Percentiles rank a stretch among this genome's conserved stretches.
These are phyloP conservation scores for Streptanthus diversifolius DNA, from an alignment of 345 rosid species.

Conservation along the genomic window DNA sequence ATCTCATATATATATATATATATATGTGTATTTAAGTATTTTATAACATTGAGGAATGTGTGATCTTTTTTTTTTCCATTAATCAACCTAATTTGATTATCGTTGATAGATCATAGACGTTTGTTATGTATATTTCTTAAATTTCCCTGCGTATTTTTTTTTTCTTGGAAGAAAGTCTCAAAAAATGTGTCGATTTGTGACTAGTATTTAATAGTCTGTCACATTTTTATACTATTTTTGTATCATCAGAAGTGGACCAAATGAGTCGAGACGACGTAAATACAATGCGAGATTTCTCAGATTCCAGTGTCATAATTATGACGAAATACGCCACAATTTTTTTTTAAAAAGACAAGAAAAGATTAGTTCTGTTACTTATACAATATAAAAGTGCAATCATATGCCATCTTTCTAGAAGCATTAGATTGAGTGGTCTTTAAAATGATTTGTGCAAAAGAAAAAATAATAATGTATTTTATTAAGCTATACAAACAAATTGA, in stretches of 20 bases:
- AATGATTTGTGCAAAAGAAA: not conserved
- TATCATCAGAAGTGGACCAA: not conserved
- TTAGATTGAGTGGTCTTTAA: slow-evolving; percentile 4
- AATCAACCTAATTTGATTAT: not conserved
- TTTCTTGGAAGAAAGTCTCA: not conserved
- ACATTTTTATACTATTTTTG: not conserved
- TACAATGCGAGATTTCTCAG: not conserved
- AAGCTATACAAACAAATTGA: not conserved
- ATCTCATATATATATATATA: not conserved
- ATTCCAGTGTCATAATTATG: not conserved
- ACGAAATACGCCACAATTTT: slow-evolving; percentile 3
- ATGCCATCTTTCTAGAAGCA: slow-evolving; percentile 21
- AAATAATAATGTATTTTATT: slow-evolving; percentile 1
- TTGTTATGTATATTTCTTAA: not conserved
- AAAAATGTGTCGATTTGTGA: not conserved
- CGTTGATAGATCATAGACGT: not conserved
- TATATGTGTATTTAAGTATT: not conserved
- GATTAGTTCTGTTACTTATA: slow-evolving; percentile 2
- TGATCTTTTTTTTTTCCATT: not conserved
- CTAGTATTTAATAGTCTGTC: not conserved
- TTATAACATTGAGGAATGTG: not conserved
- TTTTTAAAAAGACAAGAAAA: not conserved
- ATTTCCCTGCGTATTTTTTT: not conserved
- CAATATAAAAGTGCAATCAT: slow-evolving; percentile 15
- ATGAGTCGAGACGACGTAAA: not conserved